Conservation (phyloP, 2,329 filamentous ascomycete species). For the Pseudogymnoascus sp. region DNA sequence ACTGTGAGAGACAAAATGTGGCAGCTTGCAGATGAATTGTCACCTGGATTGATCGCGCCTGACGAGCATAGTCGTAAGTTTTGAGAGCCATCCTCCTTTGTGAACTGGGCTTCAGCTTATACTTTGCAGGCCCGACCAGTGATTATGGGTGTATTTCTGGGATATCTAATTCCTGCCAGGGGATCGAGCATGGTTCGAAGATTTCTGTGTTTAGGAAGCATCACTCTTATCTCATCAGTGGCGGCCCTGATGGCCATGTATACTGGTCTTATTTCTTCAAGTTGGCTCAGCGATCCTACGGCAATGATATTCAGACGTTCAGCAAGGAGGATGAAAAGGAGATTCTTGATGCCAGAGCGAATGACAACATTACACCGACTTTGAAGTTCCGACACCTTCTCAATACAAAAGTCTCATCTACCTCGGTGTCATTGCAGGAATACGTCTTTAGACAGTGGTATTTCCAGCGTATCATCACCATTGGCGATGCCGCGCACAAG, state of each 20-base stretch:
- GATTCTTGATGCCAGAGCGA: conserved; percentile 17
- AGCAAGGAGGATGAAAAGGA: conserved; percentile 22
- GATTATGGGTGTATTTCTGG: conserved; percentile 9
- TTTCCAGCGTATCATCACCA: conserved; percentile 30
- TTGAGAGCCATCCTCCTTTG: conserved; percentile 16
- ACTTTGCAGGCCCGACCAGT: neutral
- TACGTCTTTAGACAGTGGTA: conserved; percentile 33
- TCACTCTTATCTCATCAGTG: conserved; percentile 16
- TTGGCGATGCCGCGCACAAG: conserved; percentile 38
- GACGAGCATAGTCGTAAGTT: conserved; percentile 13
- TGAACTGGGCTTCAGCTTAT: neutral
- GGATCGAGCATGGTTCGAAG: conserved; percentile 1
- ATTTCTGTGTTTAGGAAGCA: conserved; percentile 11
- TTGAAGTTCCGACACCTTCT: conserved; percentile 26
- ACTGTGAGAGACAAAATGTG: conserved; percentile 28
- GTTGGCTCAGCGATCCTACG: conserved; percentile 17
- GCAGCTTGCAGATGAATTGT: conserved; percentile 17
- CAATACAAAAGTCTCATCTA: conserved; percentile 14
- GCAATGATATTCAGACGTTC: conserved; percentile 23
- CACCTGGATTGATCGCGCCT: conserved; percentile 21
- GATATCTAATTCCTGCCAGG: conserved; percentile 10
- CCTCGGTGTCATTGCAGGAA: conserved; percentile 29
- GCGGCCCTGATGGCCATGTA: conserved; percentile 15
- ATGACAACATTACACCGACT: conserved; percentile 17
- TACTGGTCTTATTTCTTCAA: conserved; percentile 20